Evolutionary conservation across 306 rosid genomes (phyloP).

Genomic region (Clitoria ternatea): DNA sequence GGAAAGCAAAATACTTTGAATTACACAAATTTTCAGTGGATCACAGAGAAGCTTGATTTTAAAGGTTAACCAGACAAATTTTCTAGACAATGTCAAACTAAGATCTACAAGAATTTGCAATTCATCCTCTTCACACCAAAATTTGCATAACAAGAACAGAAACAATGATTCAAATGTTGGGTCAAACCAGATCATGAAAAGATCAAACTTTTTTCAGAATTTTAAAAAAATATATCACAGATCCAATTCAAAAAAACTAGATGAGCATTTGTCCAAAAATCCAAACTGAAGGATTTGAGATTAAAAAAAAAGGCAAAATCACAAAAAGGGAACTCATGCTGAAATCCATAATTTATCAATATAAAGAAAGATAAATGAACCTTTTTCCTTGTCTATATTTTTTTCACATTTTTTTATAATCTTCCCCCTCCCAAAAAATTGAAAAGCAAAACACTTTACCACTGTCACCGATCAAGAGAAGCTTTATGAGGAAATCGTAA

Average conservation of each 20-base stretch:
- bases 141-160: background rate
- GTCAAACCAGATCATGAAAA: conserved; percentile 25
- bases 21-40: background rate
- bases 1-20: background rate
- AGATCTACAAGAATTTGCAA: conserved; percentile 1
- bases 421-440: background rate
- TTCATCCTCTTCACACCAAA: background rate
- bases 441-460: conserved; percentile 32
- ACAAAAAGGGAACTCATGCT: background rate
- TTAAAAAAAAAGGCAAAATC: background rate
- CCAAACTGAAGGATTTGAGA: conserved; percentile 11
- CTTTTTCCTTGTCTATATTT: background rate
- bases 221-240: background rate
- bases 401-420: background rate
- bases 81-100: background rate
- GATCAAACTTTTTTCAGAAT: background rate
- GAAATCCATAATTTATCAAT: background rate
- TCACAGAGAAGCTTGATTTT: background rate
- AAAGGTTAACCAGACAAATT: background rate
- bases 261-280: background rate
- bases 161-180: background rate
- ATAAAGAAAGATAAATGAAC: background rate
- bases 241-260: background rate
- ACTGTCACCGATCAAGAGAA: conserved; percentile 92
- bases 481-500: conserved; percentile 95